Evolutionary conservation across 495 filamentous ascomycete genomes (phyloP).

Genomic region (Podospora conica): DNA sequence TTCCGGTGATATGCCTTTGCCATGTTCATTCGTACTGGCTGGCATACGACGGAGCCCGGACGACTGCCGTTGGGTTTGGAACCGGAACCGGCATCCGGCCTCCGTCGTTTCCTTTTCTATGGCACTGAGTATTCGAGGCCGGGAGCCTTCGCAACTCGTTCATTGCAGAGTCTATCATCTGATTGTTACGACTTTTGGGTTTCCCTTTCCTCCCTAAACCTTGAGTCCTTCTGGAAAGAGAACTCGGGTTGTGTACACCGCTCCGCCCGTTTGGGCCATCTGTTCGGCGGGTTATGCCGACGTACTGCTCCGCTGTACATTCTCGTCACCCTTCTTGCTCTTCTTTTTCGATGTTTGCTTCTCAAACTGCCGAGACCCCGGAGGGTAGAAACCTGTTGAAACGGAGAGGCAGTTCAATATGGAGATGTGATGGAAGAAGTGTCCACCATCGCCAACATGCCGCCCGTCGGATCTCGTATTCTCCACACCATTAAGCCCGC

Average conservation of each 20-base stretch:
- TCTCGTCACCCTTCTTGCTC: not conserved
- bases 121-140: not conserved
- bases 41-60: not conserved
- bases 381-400: not conserved
- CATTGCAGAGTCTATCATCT: not conserved
- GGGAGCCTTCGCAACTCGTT: not conserved
- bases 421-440: too few relatives aligned
- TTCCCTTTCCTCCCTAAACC: not conserved
- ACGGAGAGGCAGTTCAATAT: not conserved
- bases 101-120: not conserved
- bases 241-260: not conserved
- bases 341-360: not conserved
- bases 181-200: not conserved
- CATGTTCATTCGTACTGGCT: not conserved
- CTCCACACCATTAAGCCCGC: too few relatives aligned
- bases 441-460: too few relatives aligned
- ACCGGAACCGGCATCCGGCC: not conserved
- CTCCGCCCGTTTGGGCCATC: not conserved
- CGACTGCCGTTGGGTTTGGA: not conserved
- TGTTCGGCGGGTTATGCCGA: not conserved
- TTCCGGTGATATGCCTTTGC: not conserved
- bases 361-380: not conserved
- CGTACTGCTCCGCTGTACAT: not conserved
- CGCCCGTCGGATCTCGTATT: too few relatives aligned
- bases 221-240: not conserved